phyloP scores from a whole-genome alignment of 1,284 basidiomycete species.

The Cystobasidium sp. region DNA sequence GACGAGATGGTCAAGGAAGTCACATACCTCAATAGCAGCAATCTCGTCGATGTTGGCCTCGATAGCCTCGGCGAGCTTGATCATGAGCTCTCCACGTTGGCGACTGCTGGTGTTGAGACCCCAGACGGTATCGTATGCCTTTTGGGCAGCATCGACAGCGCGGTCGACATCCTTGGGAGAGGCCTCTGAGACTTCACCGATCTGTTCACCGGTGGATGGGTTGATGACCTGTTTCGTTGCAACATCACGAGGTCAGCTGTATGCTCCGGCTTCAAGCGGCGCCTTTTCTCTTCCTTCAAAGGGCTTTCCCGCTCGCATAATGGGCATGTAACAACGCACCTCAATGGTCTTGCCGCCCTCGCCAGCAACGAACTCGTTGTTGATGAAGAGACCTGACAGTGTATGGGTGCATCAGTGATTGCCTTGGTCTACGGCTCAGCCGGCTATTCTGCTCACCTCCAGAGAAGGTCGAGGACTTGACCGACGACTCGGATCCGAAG shows the following conservation, averaged over 20 bases:
- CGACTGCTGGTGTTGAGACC: slow-evolving; percentile 73
- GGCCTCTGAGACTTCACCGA: slow-evolving; percentile 53
- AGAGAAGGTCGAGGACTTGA: slow-evolving; percentile 37
- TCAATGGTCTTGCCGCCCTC: slow-evolving; percentile 69
- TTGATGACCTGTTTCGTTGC: slow-evolving; percentile 66
- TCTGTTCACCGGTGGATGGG: slow-evolving; percentile 74
- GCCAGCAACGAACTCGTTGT: slow-evolving; percentile 77
- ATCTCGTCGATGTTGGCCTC: slow-evolving; percentile 73
- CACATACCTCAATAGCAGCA: slow-evolving; percentile 67
- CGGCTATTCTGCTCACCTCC: slow-evolving; percentile 37
- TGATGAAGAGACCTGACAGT: slow-evolving; percentile 75
- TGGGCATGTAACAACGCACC: slow-evolving; percentile 59
- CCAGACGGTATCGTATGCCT: slow-evolving; percentile 76
- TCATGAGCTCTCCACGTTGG: slow-evolving; percentile 67
- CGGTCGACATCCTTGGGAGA: slow-evolving; percentile 50
- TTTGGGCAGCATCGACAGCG: slow-evolving; percentile 67
- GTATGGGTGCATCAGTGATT: background rate
- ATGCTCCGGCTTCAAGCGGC: too few relatives aligned
- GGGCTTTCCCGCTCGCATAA: background rate
- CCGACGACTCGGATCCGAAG: slow-evolving; percentile 54
- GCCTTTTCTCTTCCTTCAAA: background rate
- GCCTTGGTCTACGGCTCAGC: background rate
- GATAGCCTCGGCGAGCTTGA: slow-evolving; percentile 76
- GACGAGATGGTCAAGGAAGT: background rate
- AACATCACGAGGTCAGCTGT: background rate